Base-by-base conservation (phyloP, 805 yeast genomes). In the Naumovozyma baii region DNA sequence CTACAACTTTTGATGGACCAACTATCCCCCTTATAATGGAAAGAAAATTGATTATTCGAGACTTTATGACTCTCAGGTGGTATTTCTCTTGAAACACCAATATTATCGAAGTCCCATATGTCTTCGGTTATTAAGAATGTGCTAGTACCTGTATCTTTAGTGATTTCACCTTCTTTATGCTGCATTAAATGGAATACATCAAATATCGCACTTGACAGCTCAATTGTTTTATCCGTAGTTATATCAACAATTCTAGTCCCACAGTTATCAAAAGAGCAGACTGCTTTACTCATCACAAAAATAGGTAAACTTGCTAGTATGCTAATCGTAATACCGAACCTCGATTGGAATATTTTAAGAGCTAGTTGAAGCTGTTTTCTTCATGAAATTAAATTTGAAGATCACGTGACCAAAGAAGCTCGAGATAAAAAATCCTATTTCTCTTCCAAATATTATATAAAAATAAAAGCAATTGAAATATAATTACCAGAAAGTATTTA, bases 21-120 rank as follows among this genome's bases (percentile, higher is more conserved):
- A 7, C 50, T 42, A 12, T 54, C 40, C 9, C 47, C 51, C 1
- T 50, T 46, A n/a, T 45, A 47, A 3, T 43, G 43, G 3, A 52
- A 55, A 12, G 41, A 40, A n/a, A 39, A 44, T 2, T 50, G 51
- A 1, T 41, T 41, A 5, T 43, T 39, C 62, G 63, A 12, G 2
- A 26, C 20, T 22, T 7, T 10, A 7, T 10, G 26, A 22, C 26
- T 22, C 7, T 22, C 41, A 7, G 45, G 34, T 16, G 58, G 60
- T 4, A 50, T 45, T 36, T 55, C 55, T 41, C 69, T 69, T 1
- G 87, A 80, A 2, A 83, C 90, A 1, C 86, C 88, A 34, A 83
- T 73, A 50, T 83, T 83, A 46, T 83, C 88, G 49, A 83, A 83
- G 46, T 75, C 83, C 92, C 92, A 83, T 39, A 78, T 76, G 50